Conservation (phyloP, 2,329 filamentous ascomycete genomes). For the Trichoderma atroviride region DNA sequence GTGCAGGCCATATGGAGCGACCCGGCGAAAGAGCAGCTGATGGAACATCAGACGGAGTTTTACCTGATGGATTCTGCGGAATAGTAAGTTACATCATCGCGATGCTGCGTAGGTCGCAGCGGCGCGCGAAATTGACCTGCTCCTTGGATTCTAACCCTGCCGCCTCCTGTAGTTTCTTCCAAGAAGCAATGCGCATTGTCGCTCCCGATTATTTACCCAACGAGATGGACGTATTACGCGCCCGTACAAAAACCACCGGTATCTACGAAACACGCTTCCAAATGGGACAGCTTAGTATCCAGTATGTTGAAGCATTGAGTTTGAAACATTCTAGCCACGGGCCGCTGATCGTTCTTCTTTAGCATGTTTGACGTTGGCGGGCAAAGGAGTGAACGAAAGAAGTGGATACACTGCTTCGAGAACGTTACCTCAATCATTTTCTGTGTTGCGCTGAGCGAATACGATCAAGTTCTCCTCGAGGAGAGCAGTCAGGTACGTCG, state of each 20-base stretch:
- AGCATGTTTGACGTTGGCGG: slow-evolving; percentile 99
- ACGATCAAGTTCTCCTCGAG: slow-evolving; percentile 94
- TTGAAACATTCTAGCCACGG: slow-evolving; percentile 2
- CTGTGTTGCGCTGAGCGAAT: slow-evolving; percentile 96
- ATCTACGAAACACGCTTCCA: slow-evolving; percentile 99
- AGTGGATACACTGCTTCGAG: slow-evolving; percentile 99
- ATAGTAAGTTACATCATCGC: slow-evolving; percentile 68
- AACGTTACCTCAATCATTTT: slow-evolving; percentile 99
- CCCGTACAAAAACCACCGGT: slow-evolving; percentile 96
- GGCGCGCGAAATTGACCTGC: neutral
- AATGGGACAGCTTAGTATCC: slow-evolving; percentile 98
- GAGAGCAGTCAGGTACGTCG: slow-evolving; percentile 87
- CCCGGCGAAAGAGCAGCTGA: slow-evolving; percentile 75
- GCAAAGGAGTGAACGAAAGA: slow-evolving; percentile 95
- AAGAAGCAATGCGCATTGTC: slow-evolving; percentile 85
- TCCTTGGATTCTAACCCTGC: neutral
- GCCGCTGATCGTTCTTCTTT: slow-evolving; percentile 32
- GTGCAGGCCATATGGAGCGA: slow-evolving; percentile 90
- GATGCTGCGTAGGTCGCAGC: neutral
- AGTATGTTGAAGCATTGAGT: slow-evolving; percentile 62
- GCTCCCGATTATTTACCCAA: slow-evolving; percentile 83
- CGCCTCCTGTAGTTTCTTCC: slow-evolving; percentile 77
- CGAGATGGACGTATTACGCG: slow-evolving; percentile 92
- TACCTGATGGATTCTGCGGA: slow-evolving; percentile 99
- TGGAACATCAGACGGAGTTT: slow-evolving; percentile 96